These are phyloP conservation scores for Dactylella cylindrospora DNA, from an alignment of 2,329 filamentous ascomycete genomes.

Conservation along the genomic window DNA sequence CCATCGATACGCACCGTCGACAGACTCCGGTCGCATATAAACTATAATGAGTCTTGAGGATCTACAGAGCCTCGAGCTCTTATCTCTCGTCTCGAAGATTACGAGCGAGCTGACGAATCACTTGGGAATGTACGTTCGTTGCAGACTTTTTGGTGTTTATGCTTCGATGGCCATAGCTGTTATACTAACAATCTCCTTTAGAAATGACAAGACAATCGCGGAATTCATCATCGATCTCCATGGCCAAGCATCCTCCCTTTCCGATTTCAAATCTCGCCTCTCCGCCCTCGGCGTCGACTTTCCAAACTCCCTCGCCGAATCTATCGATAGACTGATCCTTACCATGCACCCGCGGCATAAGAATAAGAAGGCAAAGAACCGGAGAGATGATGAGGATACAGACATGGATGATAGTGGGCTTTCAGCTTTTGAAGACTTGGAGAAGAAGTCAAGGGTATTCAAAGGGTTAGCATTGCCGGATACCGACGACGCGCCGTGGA, in stretches of 20 bases:
- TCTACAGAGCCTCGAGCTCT: conserved; percentile 82
- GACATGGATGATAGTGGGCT: conserved; percentile 54
- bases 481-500: conserved; percentile 62
- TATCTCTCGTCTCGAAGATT: conserved; percentile 92
- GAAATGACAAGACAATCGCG: conserved; percentile 85
- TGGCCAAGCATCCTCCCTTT: conserved; percentile 67
- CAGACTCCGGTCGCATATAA: background rate
- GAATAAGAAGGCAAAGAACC: conserved; percentile 55
- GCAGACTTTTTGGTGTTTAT: background rate
- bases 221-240: conserved; percentile 95
- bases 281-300: conserved; percentile 78
- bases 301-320: conserved; percentile 81
- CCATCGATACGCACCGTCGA: background rate
- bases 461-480: conserved; percentile 86
- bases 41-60: conserved; percentile 70
- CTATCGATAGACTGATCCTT: conserved; percentile 81
- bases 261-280: conserved; percentile 75
- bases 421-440: conserved; percentile 55
- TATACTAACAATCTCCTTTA: conserved; percentile 1
- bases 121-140: conserved; percentile 63
- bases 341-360: conserved; percentile 92
- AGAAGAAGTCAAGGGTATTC: conserved; percentile 84
- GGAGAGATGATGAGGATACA: conserved; percentile 50
- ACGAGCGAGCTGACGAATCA: conserved; percentile 94
- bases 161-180: background rate